Evolutionary conservation across 2,329 filamentous ascomycete genomes (phyloP).

Genomic region (Colletotrichum godetiae): DNA sequence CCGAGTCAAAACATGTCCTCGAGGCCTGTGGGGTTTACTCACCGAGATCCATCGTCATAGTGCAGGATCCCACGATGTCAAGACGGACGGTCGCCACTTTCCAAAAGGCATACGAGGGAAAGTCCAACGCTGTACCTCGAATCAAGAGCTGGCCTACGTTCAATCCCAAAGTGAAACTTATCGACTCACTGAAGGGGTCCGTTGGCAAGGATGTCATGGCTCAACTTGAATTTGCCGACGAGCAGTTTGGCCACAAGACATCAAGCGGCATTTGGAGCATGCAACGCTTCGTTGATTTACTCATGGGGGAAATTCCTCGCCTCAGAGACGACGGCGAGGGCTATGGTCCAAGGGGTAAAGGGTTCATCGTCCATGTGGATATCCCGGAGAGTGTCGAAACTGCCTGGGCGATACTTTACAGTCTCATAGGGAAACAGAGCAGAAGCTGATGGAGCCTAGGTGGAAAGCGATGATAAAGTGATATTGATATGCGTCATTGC

Average conservation of each 20-base stretch:
- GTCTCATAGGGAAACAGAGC: not conserved
- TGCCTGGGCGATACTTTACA: slow-evolving; percentile 44
- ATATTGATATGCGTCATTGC: too few relatives aligned
- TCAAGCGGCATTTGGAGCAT: slow-evolving; percentile 48
- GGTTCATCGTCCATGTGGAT: slow-evolving; percentile 56
- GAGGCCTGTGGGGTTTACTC: slow-evolving; percentile 40
- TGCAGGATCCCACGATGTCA: slow-evolving; percentile 60
- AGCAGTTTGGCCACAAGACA: not conserved
- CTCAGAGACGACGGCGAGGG: slow-evolving; percentile 53
- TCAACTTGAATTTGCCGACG: not conserved
- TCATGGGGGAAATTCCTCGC: slow-evolving; percentile 56
- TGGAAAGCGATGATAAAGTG: too few relatives aligned
- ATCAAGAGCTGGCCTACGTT: slow-evolving; percentile 31
- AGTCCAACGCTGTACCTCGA: not conserved
- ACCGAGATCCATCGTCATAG: slow-evolving; percentile 45
- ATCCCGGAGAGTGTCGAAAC: slow-evolving; percentile 48
- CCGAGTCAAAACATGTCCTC: slow-evolving; percentile 48
- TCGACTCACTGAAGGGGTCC: not conserved
- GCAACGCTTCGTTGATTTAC: slow-evolving; percentile 51
- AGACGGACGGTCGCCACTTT: slow-evolving; percentile 54
- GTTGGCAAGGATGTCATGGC: not conserved
- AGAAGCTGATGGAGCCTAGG: not conserved
- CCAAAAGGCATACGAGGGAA: slow-evolving; percentile 47
- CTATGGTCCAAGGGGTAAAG: slow-evolving; percentile 56
- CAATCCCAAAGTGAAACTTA: slow-evolving; percentile 10